Base-by-base conservation (phyloP, 805 yeast genomes). In the Saturnispora bothae region DNA sequence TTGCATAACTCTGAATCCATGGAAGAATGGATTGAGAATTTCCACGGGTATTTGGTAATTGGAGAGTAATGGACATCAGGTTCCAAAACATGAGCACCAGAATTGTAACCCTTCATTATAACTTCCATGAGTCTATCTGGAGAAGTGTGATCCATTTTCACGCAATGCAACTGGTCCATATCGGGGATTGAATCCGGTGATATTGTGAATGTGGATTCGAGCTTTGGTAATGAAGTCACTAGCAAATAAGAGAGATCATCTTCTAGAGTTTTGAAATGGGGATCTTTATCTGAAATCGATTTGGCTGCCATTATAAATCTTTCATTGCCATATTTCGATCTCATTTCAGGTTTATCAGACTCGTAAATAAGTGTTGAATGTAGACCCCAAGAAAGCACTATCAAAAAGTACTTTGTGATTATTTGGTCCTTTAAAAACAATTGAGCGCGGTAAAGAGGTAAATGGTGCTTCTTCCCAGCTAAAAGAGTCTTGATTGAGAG, bases 301-400 rank as follows among this genome's bases (percentile, higher is more conserved):
- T 54, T 52, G 0, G 86, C 94, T 0, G 95, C 95, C 27, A 73
- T 57, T 42, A 68, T 61, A 56, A 88, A 88, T 39, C 95, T 60
- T 30, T 73, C 73, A 5, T 64, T 50, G 2, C 95, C 96, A 43
- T 68, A 62, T 35, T 65, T 64, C 10, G 21, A 3, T 21, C 86
- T 64, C 54, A 80, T 59, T 47, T 78, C 80, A 0, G 78, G 76
- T 0, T 76, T 65, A 46, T 84, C 89, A 37, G 88, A 74, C 40
- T 80, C 80, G 22, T 88, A 88, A 2, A 88, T 86, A 35, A 88
- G 57, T 3, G 86, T 73, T 2, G 96, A 85, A 57, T 88, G 96
- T 45, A 85, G 72, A 0, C 80, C 94, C 83, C 94, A 77, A 0
- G 95, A 82, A 0, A 75, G 65, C 8, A 86, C 94, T 2, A 83